Percentiles rank a stretch among this genome's conserved stretches.
Conservation (phyloP, 257 asterid genomes). For the Plectranthus barbatus region DNA sequence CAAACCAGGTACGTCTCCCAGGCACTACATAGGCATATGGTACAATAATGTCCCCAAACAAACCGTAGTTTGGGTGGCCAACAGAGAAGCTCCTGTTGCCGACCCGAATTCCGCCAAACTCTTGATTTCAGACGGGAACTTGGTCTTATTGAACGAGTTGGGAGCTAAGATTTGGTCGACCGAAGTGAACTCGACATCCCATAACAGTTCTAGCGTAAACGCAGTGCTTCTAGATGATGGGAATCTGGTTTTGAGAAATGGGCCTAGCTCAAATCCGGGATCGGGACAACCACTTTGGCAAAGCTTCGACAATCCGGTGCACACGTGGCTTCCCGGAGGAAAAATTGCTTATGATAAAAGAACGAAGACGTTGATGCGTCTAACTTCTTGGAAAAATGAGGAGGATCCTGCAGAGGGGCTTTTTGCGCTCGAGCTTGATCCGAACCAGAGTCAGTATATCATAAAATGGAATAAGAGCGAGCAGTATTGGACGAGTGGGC, state of each 20-base stretch:
- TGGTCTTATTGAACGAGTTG: constrained; percentile 38
- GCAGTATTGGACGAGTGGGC: constrained; percentile 58
- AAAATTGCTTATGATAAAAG: constrained; percentile 47
- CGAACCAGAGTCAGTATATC: constrained; percentile 27
- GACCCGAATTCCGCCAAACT: constrained; percentile 26
- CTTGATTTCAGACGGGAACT: constrained; percentile 24
- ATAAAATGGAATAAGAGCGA: constrained; percentile 40
- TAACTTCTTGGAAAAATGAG: constrained; percentile 67
- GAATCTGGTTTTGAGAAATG: constrained; percentile 45
- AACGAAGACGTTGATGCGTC: constrained; percentile 29
- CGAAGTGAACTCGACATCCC: constrained; percentile 13
- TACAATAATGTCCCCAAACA: constrained; percentile 20
- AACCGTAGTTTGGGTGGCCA: constrained; percentile 57
- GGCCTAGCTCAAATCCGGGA: constrained; percentile 13
- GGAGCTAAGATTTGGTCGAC: constrained; percentile 49
- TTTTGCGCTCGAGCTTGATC: constrained; percentile 58
- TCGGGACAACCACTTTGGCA: constrained; percentile 34
- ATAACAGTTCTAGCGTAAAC: constrained; percentile 12
- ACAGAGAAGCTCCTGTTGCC: constrained; percentile 38
- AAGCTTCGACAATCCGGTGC: constrained; percentile 47
- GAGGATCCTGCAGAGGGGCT: constrained; percentile 75
- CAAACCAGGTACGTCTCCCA: constrained; percentile 37
- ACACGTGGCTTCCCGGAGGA: constrained; percentile 71
- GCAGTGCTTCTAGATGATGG: constrained; percentile 62
- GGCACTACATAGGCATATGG: constrained; percentile 45